These are phyloP conservation scores for Annona cherimola DNA, from an alignment of 164 flowering plant genomes.

Conservation along the genomic window DNA sequence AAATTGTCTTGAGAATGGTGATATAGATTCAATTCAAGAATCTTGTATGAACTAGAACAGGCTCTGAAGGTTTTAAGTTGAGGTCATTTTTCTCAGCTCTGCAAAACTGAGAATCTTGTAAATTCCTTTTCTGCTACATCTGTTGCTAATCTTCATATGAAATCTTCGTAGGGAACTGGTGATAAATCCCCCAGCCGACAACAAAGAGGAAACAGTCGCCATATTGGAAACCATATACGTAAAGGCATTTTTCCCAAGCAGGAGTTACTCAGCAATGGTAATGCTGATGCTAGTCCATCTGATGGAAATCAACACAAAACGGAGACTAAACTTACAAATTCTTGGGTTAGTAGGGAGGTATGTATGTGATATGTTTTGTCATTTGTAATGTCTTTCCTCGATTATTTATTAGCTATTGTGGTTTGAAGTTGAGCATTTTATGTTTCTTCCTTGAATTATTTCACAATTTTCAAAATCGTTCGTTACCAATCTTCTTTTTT, in stretches of 20 bases:
- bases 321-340: constrained; percentile 9
- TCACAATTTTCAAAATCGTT: neutral
- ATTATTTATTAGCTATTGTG: neutral
- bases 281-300: constrained; percentile 17
- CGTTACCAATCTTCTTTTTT: neutral
- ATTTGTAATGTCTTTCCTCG: neutral
- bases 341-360: constrained; percentile 43
- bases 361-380: constrained; percentile 7
- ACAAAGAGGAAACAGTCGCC: constrained; percentile 35
- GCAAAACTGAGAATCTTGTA: no score
- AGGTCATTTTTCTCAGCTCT: no score
- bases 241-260: constrained; percentile 37
- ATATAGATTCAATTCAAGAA: no score
- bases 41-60: no score
- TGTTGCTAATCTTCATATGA: neutral
- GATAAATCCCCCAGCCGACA: constrained; percentile 50
- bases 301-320: constrained; percentile 14
- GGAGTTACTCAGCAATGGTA: constrained; percentile 54
- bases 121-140: neutral
- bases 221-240: constrained; percentile 35
- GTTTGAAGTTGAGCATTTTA: neutral
- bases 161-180: constrained; percentile 37
- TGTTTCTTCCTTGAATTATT: neutral
- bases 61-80: no score
- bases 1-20: no score